A percentile compares a stretch with the other conserved stretches of the same genome.
Conservation (phyloP, 352 stramenopile species). For the Globisporangium canariense region DNA sequence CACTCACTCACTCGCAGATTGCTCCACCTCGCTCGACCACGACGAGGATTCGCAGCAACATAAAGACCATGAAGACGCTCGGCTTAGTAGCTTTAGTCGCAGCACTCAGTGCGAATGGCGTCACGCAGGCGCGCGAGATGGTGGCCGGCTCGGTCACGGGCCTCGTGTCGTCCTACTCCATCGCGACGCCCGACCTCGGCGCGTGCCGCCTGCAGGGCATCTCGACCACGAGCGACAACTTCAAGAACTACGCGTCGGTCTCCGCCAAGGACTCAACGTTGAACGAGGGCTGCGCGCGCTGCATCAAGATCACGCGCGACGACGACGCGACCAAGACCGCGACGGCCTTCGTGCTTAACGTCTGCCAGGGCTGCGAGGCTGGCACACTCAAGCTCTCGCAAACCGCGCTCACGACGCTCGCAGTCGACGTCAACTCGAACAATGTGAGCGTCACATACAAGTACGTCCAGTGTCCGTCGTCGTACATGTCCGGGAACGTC, state of each 20-base stretch:
- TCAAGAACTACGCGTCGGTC: constrained; percentile 78
- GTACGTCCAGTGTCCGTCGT: constrained; percentile 53
- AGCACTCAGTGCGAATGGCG: constrained; percentile 4
- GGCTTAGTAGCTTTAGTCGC: constrained; percentile 9
- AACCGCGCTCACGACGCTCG: constrained; percentile 35
- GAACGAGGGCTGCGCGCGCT: constrained; percentile 65
- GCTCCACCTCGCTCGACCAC: too few relatives aligned
- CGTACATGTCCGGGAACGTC: constrained; percentile 63
- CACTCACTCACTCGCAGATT: too few relatives aligned
- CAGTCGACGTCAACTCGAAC: constrained; percentile 47
- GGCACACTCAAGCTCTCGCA: constrained; percentile 52
- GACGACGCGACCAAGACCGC: constrained; percentile 39
- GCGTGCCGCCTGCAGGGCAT: constrained; percentile 74
- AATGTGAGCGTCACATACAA: constrained; percentile 55
- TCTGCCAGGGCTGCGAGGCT: constrained; percentile 51
- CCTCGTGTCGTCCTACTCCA: constrained; percentile 47
- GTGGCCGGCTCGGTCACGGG: constrained; percentile 11
- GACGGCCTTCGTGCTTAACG: constrained; percentile 70
- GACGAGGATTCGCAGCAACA: not conserved
- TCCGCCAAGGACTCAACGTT: constrained; percentile 50
- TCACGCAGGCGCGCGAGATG: constrained; percentile 13
- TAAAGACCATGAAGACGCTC: not conserved
- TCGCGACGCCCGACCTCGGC: constrained; percentile 56
- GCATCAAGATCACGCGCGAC: constrained; percentile 62
- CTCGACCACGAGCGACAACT: constrained; percentile 51